Evolutionary conservation across 176 grass and related monocot species (phyloP).

Genomic region (Carex pumila): DNA sequence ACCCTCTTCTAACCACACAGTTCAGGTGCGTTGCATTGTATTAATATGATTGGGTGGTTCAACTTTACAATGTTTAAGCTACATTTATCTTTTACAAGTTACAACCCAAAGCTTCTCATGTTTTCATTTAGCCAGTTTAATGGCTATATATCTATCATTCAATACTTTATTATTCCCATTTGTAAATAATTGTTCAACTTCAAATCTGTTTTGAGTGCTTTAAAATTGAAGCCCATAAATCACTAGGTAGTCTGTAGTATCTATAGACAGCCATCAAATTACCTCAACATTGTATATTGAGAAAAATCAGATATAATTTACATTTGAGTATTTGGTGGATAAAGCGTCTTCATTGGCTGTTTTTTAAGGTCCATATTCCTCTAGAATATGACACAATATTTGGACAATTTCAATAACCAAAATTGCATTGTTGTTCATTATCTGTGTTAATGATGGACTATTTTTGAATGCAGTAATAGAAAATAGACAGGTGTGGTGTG

Average conservation of each 20-base stretch:
- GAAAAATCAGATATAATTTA: background rate
- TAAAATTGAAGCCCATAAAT: background rate
- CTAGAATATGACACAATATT: background rate
- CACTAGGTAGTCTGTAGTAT: background rate
- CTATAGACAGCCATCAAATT: background rate
- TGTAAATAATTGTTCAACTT: no score
- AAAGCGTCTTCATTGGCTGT: background rate
- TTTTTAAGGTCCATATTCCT: background rate
- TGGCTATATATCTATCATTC: no score
- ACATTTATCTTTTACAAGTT: background rate
- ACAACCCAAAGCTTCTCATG: background rate
- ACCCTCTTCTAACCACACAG: background rate
- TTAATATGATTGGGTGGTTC: background rate
- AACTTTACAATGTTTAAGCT: background rate
- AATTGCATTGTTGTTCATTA: background rate
- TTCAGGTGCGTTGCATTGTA: background rate
- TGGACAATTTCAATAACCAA: background rate
- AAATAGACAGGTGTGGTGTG: background rate
- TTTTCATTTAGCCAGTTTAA: background rate
- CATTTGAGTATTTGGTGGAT: background rate
- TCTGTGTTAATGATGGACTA: background rate
- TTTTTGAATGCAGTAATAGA: background rate
- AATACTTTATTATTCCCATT: no score
- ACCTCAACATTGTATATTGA: background rate
- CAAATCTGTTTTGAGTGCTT: no score